Percentiles rank a stretch among this genome's conserved stretches.
phyloP scores from a whole-genome alignment of 805 yeast genomes.

The Myxozyma nipponensis region DNA sequence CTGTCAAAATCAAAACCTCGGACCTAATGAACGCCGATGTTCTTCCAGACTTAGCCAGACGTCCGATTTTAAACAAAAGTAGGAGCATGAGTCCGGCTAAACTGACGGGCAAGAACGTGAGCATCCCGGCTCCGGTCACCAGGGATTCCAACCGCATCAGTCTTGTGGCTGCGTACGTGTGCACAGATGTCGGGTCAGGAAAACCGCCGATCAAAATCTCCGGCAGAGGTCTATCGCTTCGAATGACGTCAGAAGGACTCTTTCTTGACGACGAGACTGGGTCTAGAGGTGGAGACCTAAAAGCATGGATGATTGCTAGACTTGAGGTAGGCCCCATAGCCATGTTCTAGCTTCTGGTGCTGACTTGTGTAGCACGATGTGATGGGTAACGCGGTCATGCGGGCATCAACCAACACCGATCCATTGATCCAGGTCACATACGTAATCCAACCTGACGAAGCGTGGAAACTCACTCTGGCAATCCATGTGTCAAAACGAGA shows the following conservation, averaged over 20 bases:
- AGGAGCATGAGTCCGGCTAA: background rate
- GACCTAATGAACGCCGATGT: background rate
- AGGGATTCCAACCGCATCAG: conserved; percentile 19
- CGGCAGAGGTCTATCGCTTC: conserved; percentile 12
- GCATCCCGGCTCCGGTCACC: background rate
- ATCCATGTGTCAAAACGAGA: conserved; percentile 23
- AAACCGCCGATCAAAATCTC: conserved; percentile 4
- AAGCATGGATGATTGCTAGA: conserved; percentile 21
- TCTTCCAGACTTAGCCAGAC: background rate
- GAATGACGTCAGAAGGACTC: conserved; percentile 18
- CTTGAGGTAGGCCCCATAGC: conserved; percentile 10
- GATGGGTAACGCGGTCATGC: conserved; percentile 8
- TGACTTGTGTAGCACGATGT: conserved; percentile 14
- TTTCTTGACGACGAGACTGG: conserved; percentile 14
- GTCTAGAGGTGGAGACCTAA: conserved; percentile 16
- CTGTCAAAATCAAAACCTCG: background rate
- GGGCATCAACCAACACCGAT: conserved; percentile 18
- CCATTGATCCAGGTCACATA: conserved; percentile 22
- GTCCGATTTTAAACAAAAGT: background rate
- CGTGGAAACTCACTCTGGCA: conserved; percentile 21
- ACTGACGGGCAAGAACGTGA: background rate
- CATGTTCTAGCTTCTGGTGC: background rate
- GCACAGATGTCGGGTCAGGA: conserved; percentile 3
- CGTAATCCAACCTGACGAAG: conserved; percentile 10
- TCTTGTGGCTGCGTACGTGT: conserved; percentile 19